phyloP scores from a whole-genome alignment of 345 rosid genomes.

The Bruguiera parviflora region DNA sequence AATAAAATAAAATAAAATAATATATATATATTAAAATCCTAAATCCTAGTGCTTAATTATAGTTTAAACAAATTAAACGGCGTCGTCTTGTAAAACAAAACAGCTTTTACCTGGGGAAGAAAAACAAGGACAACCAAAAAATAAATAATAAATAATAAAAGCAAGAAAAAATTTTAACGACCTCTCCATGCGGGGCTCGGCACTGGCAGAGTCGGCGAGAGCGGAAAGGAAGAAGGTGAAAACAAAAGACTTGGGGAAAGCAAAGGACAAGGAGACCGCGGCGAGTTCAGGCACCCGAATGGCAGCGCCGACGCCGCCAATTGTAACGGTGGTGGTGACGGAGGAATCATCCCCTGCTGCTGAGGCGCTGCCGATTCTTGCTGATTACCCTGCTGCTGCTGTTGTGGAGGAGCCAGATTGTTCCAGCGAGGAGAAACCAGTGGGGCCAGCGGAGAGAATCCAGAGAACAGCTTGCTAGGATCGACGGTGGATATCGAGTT shows the following conservation, averaged over 20 bases:
- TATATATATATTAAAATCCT: neutral
- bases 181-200: conserved; percentile 68
- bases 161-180: conserved; percentile 14
- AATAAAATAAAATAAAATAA: too few species aligned
- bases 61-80: neutral
- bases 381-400: conserved; percentile 6
- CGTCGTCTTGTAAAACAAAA: neutral
- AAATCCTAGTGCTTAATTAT: neutral
- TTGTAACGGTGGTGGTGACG: conserved; percentile 40
- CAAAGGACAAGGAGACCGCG: conserved; percentile 58
- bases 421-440: conserved; percentile 66
- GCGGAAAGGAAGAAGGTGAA: conserved; percentile 64
- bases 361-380: conserved; percentile 28
- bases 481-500: conserved; percentile 43
- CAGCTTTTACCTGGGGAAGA: conserved; percentile 5
- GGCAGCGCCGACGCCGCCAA: conserved; percentile 45
- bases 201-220: conserved; percentile 70
- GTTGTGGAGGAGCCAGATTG: conserved; percentile 26
- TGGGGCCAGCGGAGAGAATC: conserved; percentile 67
- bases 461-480: conserved; percentile 51
- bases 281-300: conserved; percentile 79
- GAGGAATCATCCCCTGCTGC: conserved; percentile 14
- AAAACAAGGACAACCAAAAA: too few species aligned
- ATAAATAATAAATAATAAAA: too few species aligned
- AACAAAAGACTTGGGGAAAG: conserved; percentile 63